Evolutionary conservation across 148 eudicot species (phyloP), one percentile per base, ranked within the genome.

Genomic region (Spergularia bocconei): DNA sequence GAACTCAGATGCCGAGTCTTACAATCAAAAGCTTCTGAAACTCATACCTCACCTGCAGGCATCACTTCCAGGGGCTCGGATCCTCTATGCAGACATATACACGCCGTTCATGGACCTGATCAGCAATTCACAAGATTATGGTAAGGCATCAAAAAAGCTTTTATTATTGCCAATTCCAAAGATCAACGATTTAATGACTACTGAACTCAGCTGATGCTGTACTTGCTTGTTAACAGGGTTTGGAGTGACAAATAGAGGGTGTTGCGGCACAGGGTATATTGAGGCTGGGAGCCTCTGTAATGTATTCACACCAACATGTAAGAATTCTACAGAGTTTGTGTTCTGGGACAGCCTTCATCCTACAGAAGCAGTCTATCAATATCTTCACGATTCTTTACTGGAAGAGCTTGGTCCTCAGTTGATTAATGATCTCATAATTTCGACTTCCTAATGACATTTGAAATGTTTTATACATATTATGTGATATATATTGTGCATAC

Each of bases 281-380:
- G 96, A 87, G 78, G 78, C 79, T 55, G 91, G 84, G 55, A 83
- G 75, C 63, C 63, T 82, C 0, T 87, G 92, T 67, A 81, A 79
- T 59, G 65, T 75, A 14, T 17, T 57, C 6, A 80, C 84, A 72
- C 89, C 87, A 11, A 63, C 86, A 11, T 88, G 92, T 79, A 71
- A 79, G n/a, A 83, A 86, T 29, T 36, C 80, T 66, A 77, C 89
- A 4, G 55, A 82, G 47, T 88, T 65, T 73, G 0, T 83, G 48
- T 87, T 85, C 69, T 88, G 85, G 82, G 96, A 88, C 71, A 79
- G 87, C 52, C 73, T 79, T 75, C 91, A 88, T 84, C 92, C 91
- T 29, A 76, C 79, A 57, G 85, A 85, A 85, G 63, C 75, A 15
- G 80, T 75, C 16, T 85, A 87, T 39, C 78, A 56, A 38, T 63